Percentiles rank a stretch among this genome's conserved stretches.
Conservation (phyloP, 768 basidiomycete genomes). For the Kwoniella bestiolae region DNA sequence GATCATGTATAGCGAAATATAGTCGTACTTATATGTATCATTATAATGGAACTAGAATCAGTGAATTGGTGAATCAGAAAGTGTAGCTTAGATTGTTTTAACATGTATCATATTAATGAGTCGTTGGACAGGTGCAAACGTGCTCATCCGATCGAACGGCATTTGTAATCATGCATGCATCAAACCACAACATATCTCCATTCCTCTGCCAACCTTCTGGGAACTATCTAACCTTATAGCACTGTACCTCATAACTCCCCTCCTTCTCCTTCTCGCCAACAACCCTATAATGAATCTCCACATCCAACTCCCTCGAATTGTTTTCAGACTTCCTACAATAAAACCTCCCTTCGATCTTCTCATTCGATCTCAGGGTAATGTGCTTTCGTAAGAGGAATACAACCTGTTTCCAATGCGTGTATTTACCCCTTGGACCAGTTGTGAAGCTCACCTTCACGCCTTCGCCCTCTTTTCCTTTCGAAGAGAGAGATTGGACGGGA, state of each 20-base stretch:
- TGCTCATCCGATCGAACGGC: no score
- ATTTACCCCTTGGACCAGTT: conserved; percentile 81
- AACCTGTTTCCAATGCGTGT: conserved; percentile 98
- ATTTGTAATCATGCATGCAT: neutral
- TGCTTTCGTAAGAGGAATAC: conserved; percentile 82
- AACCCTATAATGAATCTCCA: conserved; percentile 80
- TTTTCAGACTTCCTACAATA: conserved; percentile 73
- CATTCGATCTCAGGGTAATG: conserved; percentile 76
- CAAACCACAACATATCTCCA: no score
- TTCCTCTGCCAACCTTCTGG: no score
- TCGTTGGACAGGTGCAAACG: no score
- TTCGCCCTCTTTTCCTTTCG: no score
- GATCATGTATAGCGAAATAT: no score
- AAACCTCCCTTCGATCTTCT: conserved; percentile 77
- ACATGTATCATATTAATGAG: no score
- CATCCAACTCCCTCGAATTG: conserved; percentile 85
- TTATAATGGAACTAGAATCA: no score
- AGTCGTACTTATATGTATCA: no score
- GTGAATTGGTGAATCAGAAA: no score
- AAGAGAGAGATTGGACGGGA: conserved; percentile 33
- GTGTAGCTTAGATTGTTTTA: no score
- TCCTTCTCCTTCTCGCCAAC: conserved; percentile 64
- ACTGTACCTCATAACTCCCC: conserved; percentile 59
- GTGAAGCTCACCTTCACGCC: conserved; percentile 63
- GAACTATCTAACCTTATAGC: conserved; percentile 80